Evolutionary conservation across 345 rosid genomes (phyloP), one percentile per base, ranked within the genome.

Genomic region (Bruguiera parviflora): DNA sequence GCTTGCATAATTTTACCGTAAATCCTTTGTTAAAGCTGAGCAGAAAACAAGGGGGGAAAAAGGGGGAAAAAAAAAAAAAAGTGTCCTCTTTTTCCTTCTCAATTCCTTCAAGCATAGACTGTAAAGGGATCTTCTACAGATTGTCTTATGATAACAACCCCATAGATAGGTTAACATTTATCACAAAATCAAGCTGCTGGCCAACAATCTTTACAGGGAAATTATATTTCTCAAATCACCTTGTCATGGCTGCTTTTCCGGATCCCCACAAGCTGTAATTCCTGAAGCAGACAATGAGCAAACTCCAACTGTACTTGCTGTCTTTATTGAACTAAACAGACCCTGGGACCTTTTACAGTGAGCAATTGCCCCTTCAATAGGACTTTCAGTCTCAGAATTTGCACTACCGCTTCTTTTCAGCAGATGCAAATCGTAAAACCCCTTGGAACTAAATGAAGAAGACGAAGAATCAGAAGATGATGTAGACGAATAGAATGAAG

Each of bases 291-390:
- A 73, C n/a, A 75, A 73, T 46, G 87, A 81, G 71, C 71, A 79
- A 22, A 64, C 53, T 71, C 74, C 85, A 70, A 79, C 74, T 64
- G 78, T 87, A 62, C 49, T 76, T 16, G 67, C 77, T 60, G 77
- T 74, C 71, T 85, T 78, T 58, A 86, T 77, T 32, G 77, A 71
- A 0, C 71, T 72, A 64, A 80, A 63, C 47, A 57, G 65, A 33
- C 78, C 78, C 29, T 82, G 86, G 55, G 98, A 90, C 64, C 73
- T 87, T 59, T 92, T 90, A 74, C 98, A 96, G 74, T 96, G 94
- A 81, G 92, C 96, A 73, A 96, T 90, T 3, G 99, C 99, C 71
- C 88, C 98, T 64, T 89, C 86, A 18, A 96, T 87, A 61, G 92
- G 85, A 71, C 77, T 79, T 65, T 92, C 97, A 7, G 82, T 70